These are phyloP conservation scores for Taphrina deformans DNA, from an alignment of 1,139 yeast genomes.

Conservation along the genomic window DNA sequence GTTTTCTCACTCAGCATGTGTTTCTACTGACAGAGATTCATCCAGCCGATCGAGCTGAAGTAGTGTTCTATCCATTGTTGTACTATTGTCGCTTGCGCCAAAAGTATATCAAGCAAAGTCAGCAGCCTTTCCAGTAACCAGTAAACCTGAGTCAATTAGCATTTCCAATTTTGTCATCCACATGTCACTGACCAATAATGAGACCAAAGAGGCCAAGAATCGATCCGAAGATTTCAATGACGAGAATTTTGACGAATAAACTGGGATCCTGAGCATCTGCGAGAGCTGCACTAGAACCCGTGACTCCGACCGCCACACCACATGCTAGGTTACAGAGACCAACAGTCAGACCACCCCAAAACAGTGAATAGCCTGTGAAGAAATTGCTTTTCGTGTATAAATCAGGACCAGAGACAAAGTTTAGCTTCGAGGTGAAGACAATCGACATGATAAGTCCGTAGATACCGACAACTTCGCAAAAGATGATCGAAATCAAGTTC, in stretches of 20 bases:
- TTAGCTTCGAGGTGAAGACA: conserved; percentile 87
- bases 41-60: too few species aligned
- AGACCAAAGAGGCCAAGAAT: conserved; percentile 79
- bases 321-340: conserved; percentile 91
- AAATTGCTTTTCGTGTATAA: conserved; percentile 78
- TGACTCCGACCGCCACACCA: conserved; percentile 96
- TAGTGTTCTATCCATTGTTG: too few species aligned
- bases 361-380: conserved; percentile 86
- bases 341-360: conserved; percentile 98
- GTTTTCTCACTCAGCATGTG: too few species aligned
- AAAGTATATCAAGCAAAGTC: conserved; percentile 20
- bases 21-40: too few species aligned
- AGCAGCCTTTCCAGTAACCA: conserved; percentile 31
- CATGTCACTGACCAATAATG: conserved; percentile 31
- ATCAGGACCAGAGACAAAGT: conserved; percentile 62
- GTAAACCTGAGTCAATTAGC: conserved; percentile 4
- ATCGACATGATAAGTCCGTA: conserved; percentile 97
- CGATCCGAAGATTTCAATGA: conserved; percentile 92
- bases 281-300: conserved; percentile 97
- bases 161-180: neutral
- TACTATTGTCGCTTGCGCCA: neutral
- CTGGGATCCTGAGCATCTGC: conserved; percentile 97
- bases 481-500: conserved; percentile 89
- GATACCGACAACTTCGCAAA: conserved; percentile 99
- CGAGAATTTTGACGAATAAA: conserved; percentile 90